A percentile compares a stretch with the other conserved stretches of the same genome.
These are phyloP conservation scores for Diaporthe caulivora DNA, from an alignment of 2,329 filamentous ascomycete genomes.

Conservation along the genomic window DNA sequence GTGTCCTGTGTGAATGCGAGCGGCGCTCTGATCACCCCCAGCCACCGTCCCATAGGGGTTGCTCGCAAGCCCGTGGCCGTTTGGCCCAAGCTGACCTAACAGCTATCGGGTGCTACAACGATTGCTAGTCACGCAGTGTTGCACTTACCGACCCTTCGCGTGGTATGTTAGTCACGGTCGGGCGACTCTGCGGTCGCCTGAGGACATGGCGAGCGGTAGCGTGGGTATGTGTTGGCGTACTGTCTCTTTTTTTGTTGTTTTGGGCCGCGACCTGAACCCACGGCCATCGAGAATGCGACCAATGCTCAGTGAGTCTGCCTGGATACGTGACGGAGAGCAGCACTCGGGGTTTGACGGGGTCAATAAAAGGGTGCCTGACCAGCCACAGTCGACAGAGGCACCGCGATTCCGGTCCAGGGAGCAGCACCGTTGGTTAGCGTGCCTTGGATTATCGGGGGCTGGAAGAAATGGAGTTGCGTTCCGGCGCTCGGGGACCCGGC, in stretches of 20 bases:
- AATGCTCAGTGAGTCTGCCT: constrained; percentile 18
- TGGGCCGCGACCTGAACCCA: neutral
- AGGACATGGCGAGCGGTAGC: constrained; percentile 12
- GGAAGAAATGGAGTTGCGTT: constrained; percentile 31
- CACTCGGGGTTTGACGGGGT: constrained; percentile 1
- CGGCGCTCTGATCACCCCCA: constrained; percentile 24
- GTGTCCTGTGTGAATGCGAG: constrained; percentile 2
- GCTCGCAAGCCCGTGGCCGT: constrained; percentile 12
- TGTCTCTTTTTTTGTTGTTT: neutral
- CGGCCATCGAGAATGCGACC: neutral
- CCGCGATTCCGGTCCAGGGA: constrained; percentile 4
- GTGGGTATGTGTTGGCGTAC: neutral
- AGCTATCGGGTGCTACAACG: constrained; percentile 17
- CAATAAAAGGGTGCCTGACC: constrained; percentile 7
- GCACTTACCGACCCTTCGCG: constrained; percentile 14
- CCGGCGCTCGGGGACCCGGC: constrained; percentile 27
- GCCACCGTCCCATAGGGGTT: neutral
- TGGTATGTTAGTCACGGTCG: neutral
- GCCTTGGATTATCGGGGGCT: constrained; percentile 30
- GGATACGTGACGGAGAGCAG: neutral
- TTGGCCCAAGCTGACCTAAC: constrained; percentile 17
- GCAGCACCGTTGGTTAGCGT: constrained; percentile 28
- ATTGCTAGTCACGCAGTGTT: constrained; percentile 30
- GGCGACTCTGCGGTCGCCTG: neutral
- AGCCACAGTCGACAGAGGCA: constrained; percentile 21